Evolutionary conservation across 345 rosid species (phyloP).

Genomic region (Barbarea vulgaris): DNA sequence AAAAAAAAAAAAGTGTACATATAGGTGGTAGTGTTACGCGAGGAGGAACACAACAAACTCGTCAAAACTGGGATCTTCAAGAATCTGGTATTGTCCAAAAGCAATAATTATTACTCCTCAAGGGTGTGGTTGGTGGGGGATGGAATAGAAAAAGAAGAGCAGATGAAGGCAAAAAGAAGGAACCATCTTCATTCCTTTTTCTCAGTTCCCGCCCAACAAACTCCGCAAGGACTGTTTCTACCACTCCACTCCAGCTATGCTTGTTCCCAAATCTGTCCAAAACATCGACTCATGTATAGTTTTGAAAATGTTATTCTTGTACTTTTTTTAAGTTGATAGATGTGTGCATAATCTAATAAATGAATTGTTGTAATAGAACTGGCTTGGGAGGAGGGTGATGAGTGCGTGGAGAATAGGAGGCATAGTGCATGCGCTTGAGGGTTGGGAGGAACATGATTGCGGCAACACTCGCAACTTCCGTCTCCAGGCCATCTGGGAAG

Average conservation of each 20-base stretch:
- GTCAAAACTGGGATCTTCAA: background rate
- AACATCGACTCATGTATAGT: slow-evolving; percentile 60
- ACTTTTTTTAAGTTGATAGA: too few relatives aligned
- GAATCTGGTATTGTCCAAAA: slow-evolving; percentile 1
- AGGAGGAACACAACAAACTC: slow-evolving; percentile 5
- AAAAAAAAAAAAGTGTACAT: background rate
- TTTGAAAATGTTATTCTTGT: too few relatives aligned
- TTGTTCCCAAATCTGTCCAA: slow-evolving; percentile 46
- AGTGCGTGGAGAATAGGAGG: slow-evolving; percentile 56
- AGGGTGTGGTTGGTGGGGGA: slow-evolving; percentile 61
- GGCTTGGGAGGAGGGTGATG: slow-evolving; percentile 49
- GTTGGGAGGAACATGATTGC: slow-evolving; percentile 49
- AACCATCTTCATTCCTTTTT: slow-evolving; percentile 53
- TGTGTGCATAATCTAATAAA: background rate
- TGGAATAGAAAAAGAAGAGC: slow-evolving; percentile 49
- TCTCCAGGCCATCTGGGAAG: slow-evolving; percentile 48
- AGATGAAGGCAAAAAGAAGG: slow-evolving; percentile 49
- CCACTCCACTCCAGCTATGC: slow-evolving; percentile 55
- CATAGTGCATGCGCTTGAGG: slow-evolving; percentile 56
- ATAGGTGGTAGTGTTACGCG: slow-evolving; percentile 9
- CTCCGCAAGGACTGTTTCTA: slow-evolving; percentile 57
- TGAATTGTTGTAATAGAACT: slow-evolving; percentile 49
- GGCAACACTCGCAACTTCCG: slow-evolving; percentile 38
- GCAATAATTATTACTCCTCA: background rate
- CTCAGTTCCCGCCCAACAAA: slow-evolving; percentile 50